Base-by-base conservation (phyloP, 1,284 basidiomycete species). In the Meira nashicola region DNA sequence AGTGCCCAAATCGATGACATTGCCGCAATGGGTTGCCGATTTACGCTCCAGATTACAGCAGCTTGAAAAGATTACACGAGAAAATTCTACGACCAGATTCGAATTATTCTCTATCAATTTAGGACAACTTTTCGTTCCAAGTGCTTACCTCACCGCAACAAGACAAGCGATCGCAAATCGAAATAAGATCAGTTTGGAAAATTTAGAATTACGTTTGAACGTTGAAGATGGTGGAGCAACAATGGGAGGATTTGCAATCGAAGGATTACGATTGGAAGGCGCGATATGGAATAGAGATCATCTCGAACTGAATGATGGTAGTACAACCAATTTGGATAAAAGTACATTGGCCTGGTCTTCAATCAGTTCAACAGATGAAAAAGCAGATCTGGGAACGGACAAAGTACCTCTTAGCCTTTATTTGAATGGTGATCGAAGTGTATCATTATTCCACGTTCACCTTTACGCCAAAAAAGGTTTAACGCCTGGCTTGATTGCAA, bases 351-450 rank as follows among this genome's bases (percentile, higher is more conserved):
- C 65, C 21, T 74, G 74, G 74, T 57, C 57, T 14, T 37, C 47
- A 14, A 38, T 17, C 6, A 57, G 48, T 12, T 14, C 15, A 33
- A 15, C 25, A 25, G 2, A 25, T 39, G 15, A 50, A 50, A 50
- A 37, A 37, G 15, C 23, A 50, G 43, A 25, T 4, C 4, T 52
- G 38, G 21, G 2, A 5, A 39, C 46, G 11, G 17, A 56, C 17
- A 43, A 50, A 12, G 63, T 68, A 40, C 89, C 88, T 68, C 80
- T 96, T 21, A 92, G 92, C 0, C 89, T 96, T 39, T 96, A 95
- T 79, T 84, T 95, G 75, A 94, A 96, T 79, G 83, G 84, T 63
- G 92, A 95, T 78, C 85, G 92, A 43, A 89, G 86, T 73, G 89
- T 91, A 73, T 88, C 93, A 46, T 80, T 96, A 68, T 95, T 95